A percentile compares a stretch with the other conserved stretches of the same genome.
Evolutionary conservation across 2,329 filamentous ascomycete species (phyloP).

Genomic region (Tolypocladium tundrense): DNA sequence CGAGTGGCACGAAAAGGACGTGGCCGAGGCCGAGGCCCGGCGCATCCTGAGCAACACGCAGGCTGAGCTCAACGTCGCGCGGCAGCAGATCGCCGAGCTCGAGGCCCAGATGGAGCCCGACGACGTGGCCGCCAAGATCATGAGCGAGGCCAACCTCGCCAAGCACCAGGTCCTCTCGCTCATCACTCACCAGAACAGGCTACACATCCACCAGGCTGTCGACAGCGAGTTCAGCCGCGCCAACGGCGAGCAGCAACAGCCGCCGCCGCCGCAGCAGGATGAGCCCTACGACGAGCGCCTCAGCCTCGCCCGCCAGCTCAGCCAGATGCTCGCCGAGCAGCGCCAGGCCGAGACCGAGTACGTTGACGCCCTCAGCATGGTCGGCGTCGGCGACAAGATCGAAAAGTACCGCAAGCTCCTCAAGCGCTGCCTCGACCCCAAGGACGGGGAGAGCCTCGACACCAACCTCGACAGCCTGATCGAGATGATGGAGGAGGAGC

Average conservation of each 20-base stretch:
- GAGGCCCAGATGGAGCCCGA: constrained; percentile 45
- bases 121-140: constrained; percentile 38
- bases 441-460: constrained; percentile 59
- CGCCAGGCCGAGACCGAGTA: constrained; percentile 55
- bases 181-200: constrained; percentile 40
- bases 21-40: constrained; percentile 56
- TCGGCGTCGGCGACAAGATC: constrained; percentile 63
- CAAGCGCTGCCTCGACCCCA: constrained; percentile 55
- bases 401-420: constrained; percentile 63
- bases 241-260: constrained; percentile 32
- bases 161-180: constrained; percentile 39
- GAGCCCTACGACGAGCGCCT: constrained; percentile 46
- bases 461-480: constrained; percentile 50
- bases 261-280: constrained; percentile 14
- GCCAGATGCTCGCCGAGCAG: constrained; percentile 47
- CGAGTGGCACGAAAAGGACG: constrained; percentile 64
- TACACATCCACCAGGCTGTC: constrained; percentile 41
- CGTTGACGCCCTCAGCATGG: constrained; percentile 55
- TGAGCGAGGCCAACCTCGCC: constrained; percentile 38
- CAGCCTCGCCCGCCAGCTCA: constrained; percentile 46
- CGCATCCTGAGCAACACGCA: constrained; percentile 57
- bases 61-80: constrained; percentile 52
- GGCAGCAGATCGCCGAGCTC: constrained; percentile 48
- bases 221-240: constrained; percentile 38
- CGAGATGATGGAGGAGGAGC: constrained; percentile 53